Conservation (phyloP, 1,139 yeast species). For the Candida freyschussii region DNA sequence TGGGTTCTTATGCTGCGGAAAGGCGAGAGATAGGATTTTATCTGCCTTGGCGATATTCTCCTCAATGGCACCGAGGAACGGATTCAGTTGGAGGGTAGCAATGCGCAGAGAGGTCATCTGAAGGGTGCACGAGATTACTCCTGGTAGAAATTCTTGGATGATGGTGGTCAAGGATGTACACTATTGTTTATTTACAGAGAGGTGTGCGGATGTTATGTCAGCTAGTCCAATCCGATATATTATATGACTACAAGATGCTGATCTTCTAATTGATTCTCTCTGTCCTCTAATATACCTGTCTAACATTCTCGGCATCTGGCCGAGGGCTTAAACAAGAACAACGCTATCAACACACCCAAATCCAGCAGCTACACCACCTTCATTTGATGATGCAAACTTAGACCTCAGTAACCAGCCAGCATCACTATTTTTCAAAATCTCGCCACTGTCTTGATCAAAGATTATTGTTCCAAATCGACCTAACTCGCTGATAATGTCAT, state of each 20-base stretch:
- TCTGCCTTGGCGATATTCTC: slow-evolving; percentile 49
- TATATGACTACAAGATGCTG: too few species aligned
- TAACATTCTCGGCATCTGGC: not conserved
- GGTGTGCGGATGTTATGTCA: too few species aligned
- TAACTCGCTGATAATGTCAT: slow-evolving; percentile 78
- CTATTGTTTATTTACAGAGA: too few species aligned
- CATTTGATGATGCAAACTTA: slow-evolving; percentile 79
- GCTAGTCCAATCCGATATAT: too few species aligned
- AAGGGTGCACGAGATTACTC: not conserved
- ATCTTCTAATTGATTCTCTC: too few species aligned
- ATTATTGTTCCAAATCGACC: slow-evolving; percentile 85
- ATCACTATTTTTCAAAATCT: slow-evolving; percentile 55
- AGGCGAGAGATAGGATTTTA: slow-evolving; percentile 31
- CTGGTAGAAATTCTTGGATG: too few species aligned
- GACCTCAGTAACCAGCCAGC: slow-evolving; percentile 88
- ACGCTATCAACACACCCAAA: slow-evolving; percentile 92
- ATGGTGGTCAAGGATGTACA: too few species aligned
- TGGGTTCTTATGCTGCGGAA: slow-evolving; percentile 20
- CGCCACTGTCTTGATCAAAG: slow-evolving; percentile 60
- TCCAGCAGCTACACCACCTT: slow-evolving; percentile 99
- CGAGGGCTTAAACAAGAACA: slow-evolving; percentile 28
- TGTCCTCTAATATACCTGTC: not conserved
- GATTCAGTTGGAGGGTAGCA: slow-evolving; percentile 68
- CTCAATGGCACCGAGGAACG: slow-evolving; percentile 55
- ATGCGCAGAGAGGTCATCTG: slow-evolving; percentile 34